Base-by-base conservation (phyloP, 129 eudicot species). In the Mikania micrantha region DNA sequence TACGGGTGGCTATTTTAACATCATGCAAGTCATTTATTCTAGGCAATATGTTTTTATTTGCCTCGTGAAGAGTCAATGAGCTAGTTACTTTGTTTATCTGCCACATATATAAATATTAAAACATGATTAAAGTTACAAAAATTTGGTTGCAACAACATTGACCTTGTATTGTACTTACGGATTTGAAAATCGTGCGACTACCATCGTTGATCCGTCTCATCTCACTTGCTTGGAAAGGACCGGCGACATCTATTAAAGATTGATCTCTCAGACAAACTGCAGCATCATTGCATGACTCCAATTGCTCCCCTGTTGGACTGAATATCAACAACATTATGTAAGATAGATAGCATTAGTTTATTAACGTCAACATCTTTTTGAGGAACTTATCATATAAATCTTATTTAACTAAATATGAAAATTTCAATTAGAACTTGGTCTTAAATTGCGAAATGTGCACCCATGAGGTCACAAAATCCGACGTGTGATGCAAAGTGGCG, bases 211-310 rank as follows among this genome's bases (percentile, higher is more conserved):
- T 60, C 62, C 68, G 75, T 53, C 38, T 57, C 73, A 66, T 66
- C 27, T 74, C 73, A 67, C 13, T 41, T 65, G 54, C 19, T 60
- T 44, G 16, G 44, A 12, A 32, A 67, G 48, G 34, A 49, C 60
- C 28, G 21, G 27, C 49, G 56, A 66, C 73, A 66, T 57, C 34
- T 42, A 60, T 47, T 44, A 28, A 28, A 52, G 70, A 59, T 38
- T 68, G 64, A 76, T 69, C 63, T 60, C 35, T 76, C 39, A 76
- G 64, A 60, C 47, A 27, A 2, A 61, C 9, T 17, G 80, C 75
- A 76, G 48, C 75, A 16, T 75, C 74, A 42, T 48, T 67, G 75
- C 75, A 68, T 36, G 70, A 67, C 58, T 60, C 47, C 28, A 76
- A 60, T 19, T 48, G 41, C 32, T 47, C 7, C 45, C 75, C 75